These are phyloP conservation scores for Asparagopsis taxiformis DNA, from an alignment of 31 red algal species.

Conservation along the genomic window DNA sequence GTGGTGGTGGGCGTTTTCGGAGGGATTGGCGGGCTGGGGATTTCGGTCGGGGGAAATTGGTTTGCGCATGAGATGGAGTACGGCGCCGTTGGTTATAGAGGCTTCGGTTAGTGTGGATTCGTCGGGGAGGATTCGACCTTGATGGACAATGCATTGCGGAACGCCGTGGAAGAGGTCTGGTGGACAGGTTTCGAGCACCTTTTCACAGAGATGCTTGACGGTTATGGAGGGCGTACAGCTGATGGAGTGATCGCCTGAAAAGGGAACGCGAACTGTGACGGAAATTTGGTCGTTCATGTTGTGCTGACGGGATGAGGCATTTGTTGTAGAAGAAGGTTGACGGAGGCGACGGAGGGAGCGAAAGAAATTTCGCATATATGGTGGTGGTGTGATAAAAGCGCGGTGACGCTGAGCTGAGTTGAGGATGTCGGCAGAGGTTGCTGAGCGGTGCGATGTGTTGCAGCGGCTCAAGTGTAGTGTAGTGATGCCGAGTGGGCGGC, in stretches of 20 bases:
- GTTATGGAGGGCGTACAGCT: not conserved
- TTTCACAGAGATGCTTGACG: not conserved
- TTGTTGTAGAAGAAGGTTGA: too few relatives aligned
- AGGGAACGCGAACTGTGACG: not conserved
- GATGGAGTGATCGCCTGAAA: not conserved
- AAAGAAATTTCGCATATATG: too few relatives aligned
- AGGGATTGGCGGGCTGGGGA: not conserved
- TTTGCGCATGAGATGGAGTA: conserved; percentile 35
- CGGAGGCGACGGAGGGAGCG: too few relatives aligned
- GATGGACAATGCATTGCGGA: conserved; percentile 24
- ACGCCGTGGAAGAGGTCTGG: not conserved
- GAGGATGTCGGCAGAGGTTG: too few relatives aligned
- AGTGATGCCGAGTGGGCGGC: too few relatives aligned
- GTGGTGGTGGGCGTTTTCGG: conserved; percentile 5
- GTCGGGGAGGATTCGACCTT: conserved; percentile 18
- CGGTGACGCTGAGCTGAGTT: too few relatives aligned
- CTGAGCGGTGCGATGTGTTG: too few relatives aligned
- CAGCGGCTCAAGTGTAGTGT: too few relatives aligned
- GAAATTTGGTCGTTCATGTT: not conserved
- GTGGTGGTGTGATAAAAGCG: too few relatives aligned
- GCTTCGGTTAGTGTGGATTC: conserved; percentile 6
- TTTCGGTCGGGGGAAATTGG: not conserved
- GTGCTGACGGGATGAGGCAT: not conserved
- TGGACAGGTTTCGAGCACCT: not conserved
- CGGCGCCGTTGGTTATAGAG: conserved; percentile 11